Percentiles rank a stretch among this genome's conserved stretches.
Conservation (phyloP, 2,329 filamentous ascomycete genomes). For the Cladosporium colombiae region DNA sequence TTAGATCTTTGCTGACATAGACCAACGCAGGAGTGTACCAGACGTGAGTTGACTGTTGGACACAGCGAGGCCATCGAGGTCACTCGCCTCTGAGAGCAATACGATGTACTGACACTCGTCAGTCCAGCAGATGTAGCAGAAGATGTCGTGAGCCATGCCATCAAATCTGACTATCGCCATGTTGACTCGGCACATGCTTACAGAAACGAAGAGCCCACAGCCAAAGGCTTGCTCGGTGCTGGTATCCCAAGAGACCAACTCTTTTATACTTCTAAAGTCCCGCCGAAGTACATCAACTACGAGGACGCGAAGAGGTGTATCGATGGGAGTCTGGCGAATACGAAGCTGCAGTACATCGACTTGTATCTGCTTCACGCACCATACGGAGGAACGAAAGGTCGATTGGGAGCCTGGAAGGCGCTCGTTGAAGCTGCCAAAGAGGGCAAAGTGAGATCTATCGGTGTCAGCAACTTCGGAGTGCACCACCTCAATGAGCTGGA, state of each 20-base stretch:
- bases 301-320: conserved; percentile 65
- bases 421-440: conserved; percentile 55
- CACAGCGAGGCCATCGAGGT: background rate
- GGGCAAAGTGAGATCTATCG: conserved; percentile 55
- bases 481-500: conserved; percentile 58
- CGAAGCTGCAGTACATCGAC: conserved; percentile 51
- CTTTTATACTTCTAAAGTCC: conserved; percentile 66
- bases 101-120: conserved; percentile 19
- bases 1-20: background rate
- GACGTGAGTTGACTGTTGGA: conserved; percentile 28
- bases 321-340: conserved; percentile 61
- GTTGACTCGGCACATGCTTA: conserved; percentile 62
- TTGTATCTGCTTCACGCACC: conserved; percentile 55
- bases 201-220: conserved; percentile 58
- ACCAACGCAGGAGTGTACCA: conserved; percentile 36
- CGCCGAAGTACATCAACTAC: conserved; percentile 58
- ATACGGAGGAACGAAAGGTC: conserved; percentile 52
- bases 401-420: conserved; percentile 56
- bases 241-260: conserved; percentile 56
- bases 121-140: conserved; percentile 60
- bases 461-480: conserved; percentile 58
- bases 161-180: conserved; percentile 60
- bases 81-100: background rate
- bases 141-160: conserved; percentile 58
- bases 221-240: conserved; percentile 54